A percentile compares a stretch with the other conserved stretches of the same genome.
These are phyloP conservation scores for Lipomyces oligophaga DNA, from an alignment of 805 yeast species.

Conservation along the genomic window DNA sequence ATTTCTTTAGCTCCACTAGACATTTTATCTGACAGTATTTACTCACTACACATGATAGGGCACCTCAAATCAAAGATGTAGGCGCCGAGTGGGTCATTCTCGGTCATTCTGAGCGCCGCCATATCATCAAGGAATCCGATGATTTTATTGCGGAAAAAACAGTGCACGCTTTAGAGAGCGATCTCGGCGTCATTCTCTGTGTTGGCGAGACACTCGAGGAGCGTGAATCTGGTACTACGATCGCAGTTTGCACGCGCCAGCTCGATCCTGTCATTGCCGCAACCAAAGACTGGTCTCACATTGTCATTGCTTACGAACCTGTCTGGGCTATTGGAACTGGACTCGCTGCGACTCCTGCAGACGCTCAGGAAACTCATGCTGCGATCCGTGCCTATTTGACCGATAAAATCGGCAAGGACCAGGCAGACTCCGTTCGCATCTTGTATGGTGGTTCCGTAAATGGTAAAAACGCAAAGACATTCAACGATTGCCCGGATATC, in stretches of 20 bases:
- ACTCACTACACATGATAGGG: slow-evolving; percentile 34
- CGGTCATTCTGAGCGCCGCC: slow-evolving; percentile 99
- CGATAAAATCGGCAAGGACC: slow-evolving; percentile 69
- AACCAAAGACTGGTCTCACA: slow-evolving; percentile 81
- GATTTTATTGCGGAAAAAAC: slow-evolving; percentile 84
- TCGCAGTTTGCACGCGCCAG: slow-evolving; percentile 84
- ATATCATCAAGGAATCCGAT: slow-evolving; percentile 83
- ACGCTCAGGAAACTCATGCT: slow-evolving; percentile 93
- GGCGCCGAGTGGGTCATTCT: slow-evolving; percentile 92
- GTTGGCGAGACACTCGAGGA: slow-evolving; percentile 81
- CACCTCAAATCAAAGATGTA: slow-evolving; percentile 80
- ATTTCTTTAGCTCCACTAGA: background rate
- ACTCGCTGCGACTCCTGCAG: slow-evolving; percentile 96
- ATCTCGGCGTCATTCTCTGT: slow-evolving; percentile 89
- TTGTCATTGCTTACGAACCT: slow-evolving; percentile 98
- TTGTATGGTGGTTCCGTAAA: slow-evolving; percentile 98
- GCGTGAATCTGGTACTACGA: slow-evolving; percentile 83
- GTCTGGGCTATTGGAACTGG: slow-evolving; percentile 99
- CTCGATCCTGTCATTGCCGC: slow-evolving; percentile 79
- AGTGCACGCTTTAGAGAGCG: slow-evolving; percentile 86
- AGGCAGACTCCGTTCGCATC: slow-evolving; percentile 79
- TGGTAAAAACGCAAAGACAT: slow-evolving; percentile 85
- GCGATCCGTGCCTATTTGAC: slow-evolving; percentile 80
- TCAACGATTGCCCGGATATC: slow-evolving; percentile 88
- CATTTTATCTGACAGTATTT: background rate